Evolutionary conservation across 371 early-diverging fungal species (phyloP).

Genomic region (Mortierella sp.): DNA sequence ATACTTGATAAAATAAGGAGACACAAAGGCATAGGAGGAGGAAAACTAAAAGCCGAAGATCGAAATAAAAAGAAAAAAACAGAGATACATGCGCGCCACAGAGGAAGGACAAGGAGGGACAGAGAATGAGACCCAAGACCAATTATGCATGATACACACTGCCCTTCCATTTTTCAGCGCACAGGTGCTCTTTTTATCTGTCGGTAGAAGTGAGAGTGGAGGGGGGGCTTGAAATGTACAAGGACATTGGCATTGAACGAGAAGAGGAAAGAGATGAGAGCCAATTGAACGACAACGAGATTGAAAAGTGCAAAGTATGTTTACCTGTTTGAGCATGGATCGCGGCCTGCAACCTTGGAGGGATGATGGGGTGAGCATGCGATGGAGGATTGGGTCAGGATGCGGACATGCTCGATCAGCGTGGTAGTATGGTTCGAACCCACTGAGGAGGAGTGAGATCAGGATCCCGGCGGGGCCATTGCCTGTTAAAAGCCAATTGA

Average conservation of each 20-base stretch:
- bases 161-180: not conserved
- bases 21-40: not conserved
- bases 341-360: conserved; percentile 32
- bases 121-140: not conserved
- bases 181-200: not conserved
- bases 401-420: conserved; percentile 45
- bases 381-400: conserved; percentile 56
- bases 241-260: not conserved
- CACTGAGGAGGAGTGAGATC: conserved; percentile 47
- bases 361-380: conserved; percentile 40
- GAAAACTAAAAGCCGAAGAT: not conserved
- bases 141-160: not conserved
- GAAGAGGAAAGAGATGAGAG: not conserved
- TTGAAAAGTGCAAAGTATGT: not conserved
- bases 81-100: not conserved
- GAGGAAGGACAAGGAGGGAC: not conserved
- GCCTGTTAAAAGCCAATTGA: conserved; percentile 15
- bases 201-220: not conserved
- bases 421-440: conserved; percentile 52
- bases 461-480: conserved; percentile 58
- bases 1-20: not conserved
- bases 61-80: not conserved
- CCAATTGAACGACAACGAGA: not conserved
- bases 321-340: conserved; percentile 52
- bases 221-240: not conserved